These are phyloP conservation scores for Hydrangea macrophylla DNA, from an alignment of 148 eudicot genomes.

Conservation along the genomic window DNA sequence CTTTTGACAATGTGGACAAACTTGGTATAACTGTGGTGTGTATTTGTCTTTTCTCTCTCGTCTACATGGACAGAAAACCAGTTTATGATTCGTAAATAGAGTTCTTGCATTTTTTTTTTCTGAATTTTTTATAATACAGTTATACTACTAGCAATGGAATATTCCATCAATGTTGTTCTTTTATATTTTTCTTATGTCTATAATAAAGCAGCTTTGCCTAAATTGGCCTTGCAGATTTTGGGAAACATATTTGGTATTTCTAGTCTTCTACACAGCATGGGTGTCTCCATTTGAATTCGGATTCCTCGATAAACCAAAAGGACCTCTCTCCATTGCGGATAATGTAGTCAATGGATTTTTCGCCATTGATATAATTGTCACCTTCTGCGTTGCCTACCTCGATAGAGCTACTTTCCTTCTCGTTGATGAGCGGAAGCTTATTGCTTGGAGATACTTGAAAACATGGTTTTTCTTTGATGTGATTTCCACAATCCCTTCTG, in stretches of 20 bases:
- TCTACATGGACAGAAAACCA: too few species aligned
- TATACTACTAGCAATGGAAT: not conserved
- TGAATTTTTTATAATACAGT: not conserved
- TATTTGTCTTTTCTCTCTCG: too few species aligned
- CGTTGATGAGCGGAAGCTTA: slow-evolving; percentile 54
- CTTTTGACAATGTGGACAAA: too few species aligned
- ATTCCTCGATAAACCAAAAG: slow-evolving; percentile 34
- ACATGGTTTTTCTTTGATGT: slow-evolving; percentile 67
- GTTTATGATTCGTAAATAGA: too few species aligned
- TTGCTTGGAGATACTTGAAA: slow-evolving; percentile 56
- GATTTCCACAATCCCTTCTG: slow-evolving; percentile 70
- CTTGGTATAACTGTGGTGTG: too few species aligned
- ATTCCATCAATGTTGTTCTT: not conserved
- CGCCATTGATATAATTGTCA: slow-evolving; percentile 55
- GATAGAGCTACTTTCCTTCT: slow-evolving; percentile 61
- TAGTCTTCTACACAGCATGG: slow-evolving; percentile 75
- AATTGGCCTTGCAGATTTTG: slow-evolving; percentile 37
- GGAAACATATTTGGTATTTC: slow-evolving; percentile 39
- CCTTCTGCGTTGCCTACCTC: slow-evolving; percentile 78
- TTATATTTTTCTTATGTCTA: not conserved
- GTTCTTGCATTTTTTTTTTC: not conserved
- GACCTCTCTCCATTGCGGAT: slow-evolving; percentile 42
- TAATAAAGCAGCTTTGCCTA: not conserved
- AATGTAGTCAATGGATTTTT: slow-evolving; percentile 63
- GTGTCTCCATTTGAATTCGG: slow-evolving; percentile 67